phyloP scores from a whole-genome alignment of 139 green algal genomes.

The Marvania coccoides region DNA sequence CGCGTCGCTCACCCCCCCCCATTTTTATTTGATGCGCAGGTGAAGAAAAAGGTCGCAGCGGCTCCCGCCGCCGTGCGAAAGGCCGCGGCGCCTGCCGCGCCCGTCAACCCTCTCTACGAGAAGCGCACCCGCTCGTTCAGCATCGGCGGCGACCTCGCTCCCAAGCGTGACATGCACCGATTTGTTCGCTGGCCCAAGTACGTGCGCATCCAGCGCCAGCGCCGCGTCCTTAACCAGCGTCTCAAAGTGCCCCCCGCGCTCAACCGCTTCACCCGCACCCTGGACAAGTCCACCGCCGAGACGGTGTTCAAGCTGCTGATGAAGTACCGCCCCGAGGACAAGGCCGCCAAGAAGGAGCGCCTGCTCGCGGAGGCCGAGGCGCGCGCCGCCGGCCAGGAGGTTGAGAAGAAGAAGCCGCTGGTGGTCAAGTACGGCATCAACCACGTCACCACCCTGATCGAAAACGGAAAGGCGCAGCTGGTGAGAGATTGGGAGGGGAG shows the following conservation, averaged over 20 bases:
- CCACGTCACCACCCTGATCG: conserved; percentile 96
- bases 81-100: conserved; percentile 58
- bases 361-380: conserved; percentile 75
- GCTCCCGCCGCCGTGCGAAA: conserved; percentile 61
- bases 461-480: conserved; percentile 90
- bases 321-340: conserved; percentile 97
- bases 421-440: conserved; percentile 99
- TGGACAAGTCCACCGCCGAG: conserved; percentile 89
- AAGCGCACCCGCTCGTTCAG: conserved; percentile 89
- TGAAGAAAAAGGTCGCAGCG: conserved; percentile 76
- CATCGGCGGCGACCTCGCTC: conserved; percentile 71
- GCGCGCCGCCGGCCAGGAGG: conserved; percentile 41
- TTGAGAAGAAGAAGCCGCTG: conserved; percentile 89
- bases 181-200: conserved; percentile 99
- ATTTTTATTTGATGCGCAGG: background rate
- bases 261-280: conserved; percentile 79
- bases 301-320: conserved; percentile 96
- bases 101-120: conserved; percentile 92
- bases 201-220: conserved; percentile 95
- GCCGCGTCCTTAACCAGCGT: conserved; percentile 88
- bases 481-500: no score
- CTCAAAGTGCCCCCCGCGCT: conserved; percentile 83
- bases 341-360: conserved; percentile 90
- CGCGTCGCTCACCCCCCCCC: background rate
- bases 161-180: conserved; percentile 87